phyloP scores from a whole-genome alignment of 352 stramenopile genomes.

The Elongisporangium prolatum region DNA sequence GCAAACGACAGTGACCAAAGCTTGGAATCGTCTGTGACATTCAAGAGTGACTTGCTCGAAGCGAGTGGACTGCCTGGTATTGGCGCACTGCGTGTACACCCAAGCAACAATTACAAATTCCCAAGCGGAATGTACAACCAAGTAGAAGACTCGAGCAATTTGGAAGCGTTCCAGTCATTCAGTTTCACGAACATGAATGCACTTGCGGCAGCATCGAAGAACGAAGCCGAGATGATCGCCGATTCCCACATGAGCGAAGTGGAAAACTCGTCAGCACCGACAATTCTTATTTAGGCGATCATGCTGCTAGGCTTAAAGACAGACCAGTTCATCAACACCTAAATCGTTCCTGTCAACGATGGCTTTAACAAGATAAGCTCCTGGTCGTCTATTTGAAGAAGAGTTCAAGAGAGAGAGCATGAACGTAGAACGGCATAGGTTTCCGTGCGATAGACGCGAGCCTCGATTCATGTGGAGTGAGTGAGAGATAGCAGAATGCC shows the following conservation, averaged over 20 bases:
- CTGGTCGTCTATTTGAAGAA: no score
- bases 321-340: no score
- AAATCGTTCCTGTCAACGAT: no score
- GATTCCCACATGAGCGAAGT: slow-evolving; percentile 36
- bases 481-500: not conserved
- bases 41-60: not conserved
- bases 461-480: not conserved
- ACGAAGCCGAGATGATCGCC: slow-evolving; percentile 61
- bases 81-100: not conserved
- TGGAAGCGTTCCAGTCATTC: slow-evolving; percentile 70
- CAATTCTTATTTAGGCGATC: slow-evolving; percentile 58
- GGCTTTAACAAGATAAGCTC: no score
- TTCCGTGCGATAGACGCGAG: not conserved
- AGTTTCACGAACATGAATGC: slow-evolving; percentile 88
- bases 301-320: not conserved
- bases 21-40: not conserved
- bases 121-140: slow-evolving; percentile 67
- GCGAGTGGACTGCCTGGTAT: not conserved
- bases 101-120: slow-evolving; percentile 33
- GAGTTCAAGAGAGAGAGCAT: not conserved
- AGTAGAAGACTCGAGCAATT: slow-evolving; percentile 26
- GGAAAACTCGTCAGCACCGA: slow-evolving; percentile 36
- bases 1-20: not conserved
- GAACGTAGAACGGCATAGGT: not conserved
- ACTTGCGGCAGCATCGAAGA: slow-evolving; percentile 63